Evolutionary conservation across 345 rosid genomes (phyloP), one percentile per base, ranked within the genome.

Genomic region (Dovyalis caffra): DNA sequence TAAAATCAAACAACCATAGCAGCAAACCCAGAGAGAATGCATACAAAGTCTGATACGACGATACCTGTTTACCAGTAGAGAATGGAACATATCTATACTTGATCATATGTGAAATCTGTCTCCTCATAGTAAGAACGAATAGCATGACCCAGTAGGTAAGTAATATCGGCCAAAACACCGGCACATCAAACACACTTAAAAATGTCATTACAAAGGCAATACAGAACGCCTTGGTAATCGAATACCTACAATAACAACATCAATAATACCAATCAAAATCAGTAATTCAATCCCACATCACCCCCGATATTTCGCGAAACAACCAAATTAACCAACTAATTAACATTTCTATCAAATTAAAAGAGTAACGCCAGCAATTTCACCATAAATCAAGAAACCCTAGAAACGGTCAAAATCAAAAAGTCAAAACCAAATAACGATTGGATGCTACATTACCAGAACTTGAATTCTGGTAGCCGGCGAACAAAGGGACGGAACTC

Each of bases 91-190:
- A 93, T 90, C 79, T 90, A 78, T 95, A 93, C 79, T 90, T 95
- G 91, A 95, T 81, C 99, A 95, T 95, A 79, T 89, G 99, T 77
- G 84, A 84, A 72, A 95, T 91, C 80, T 95, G 98, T 78, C 84
- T 88, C 87, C 87, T 91, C 98, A 92, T 92, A n/a, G 98, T 95
- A 25, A 90, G 85, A 67, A 86, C 73, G 71, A 92, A 91, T 51
- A 95, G 62, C 85, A 91, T 76, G 38, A 93, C 56, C 97, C 96
- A 91, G 84, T 95, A 95, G 91, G 92, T 92, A 11, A 92, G 90
- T 21, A 95, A 98, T 72, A 95, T 93, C 21, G 98, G 99, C 99
- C 99, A 92, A 83, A 95, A 95, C 4, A 95, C 98, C 75, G 99
- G 98, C 33, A 92, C 94, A 62, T 91, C 94, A 78, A 95, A 93